These are phyloP conservation scores for Podospora australis DNA, from an alignment of 495 filamentous ascomycete genomes.

Conservation along the genomic window DNA sequence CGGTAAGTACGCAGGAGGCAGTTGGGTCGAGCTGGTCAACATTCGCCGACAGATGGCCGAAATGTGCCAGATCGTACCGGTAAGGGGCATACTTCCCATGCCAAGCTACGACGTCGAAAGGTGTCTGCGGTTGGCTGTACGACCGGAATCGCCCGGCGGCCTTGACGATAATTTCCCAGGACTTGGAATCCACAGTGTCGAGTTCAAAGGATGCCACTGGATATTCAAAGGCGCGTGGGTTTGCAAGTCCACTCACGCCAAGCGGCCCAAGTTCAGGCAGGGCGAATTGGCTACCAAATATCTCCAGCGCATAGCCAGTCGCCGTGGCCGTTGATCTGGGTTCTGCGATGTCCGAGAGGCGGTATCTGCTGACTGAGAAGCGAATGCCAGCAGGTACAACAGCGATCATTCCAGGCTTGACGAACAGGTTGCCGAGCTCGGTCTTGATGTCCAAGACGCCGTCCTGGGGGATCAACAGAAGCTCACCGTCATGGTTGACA, in stretches of 20 bases:
- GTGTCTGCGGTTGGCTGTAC: slow-evolving; percentile 58
- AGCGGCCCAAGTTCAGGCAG: slow-evolving; percentile 72
- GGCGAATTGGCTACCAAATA: slow-evolving; percentile 59
- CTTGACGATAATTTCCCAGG: slow-evolving; percentile 56
- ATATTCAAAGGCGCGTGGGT: slow-evolving; percentile 64
- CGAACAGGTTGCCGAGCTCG: slow-evolving; percentile 48
- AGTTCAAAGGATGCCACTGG: slow-evolving; percentile 61
- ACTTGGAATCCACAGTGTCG: slow-evolving; percentile 5
- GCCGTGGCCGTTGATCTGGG: not conserved
- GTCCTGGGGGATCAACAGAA: slow-evolving; percentile 61
- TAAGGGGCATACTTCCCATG: slow-evolving; percentile 64
- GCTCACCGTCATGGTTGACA: slow-evolving; percentile 66
- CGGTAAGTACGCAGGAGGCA: slow-evolving; percentile 66
- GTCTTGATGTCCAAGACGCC: slow-evolving; percentile 63
- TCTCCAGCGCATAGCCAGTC: slow-evolving; percentile 61
- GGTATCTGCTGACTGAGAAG: slow-evolving; percentile 43
- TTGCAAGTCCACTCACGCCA: slow-evolving; percentile 63
- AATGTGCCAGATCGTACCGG: slow-evolving; percentile 71
- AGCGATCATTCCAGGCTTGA: slow-evolving; percentile 64
- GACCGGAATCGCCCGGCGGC: slow-evolving; percentile 58
- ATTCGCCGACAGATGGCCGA: slow-evolving; percentile 63
- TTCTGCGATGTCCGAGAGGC: not conserved
- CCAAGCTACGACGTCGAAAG: slow-evolving; percentile 78
- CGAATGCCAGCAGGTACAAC: slow-evolving; percentile 64
- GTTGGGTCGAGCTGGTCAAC: slow-evolving; percentile 68